Percentiles rank a stretch among this genome's conserved stretches.
Conservation (phyloP, 768 basidiomycete genomes). For the Lactifluus pinguis region DNA sequence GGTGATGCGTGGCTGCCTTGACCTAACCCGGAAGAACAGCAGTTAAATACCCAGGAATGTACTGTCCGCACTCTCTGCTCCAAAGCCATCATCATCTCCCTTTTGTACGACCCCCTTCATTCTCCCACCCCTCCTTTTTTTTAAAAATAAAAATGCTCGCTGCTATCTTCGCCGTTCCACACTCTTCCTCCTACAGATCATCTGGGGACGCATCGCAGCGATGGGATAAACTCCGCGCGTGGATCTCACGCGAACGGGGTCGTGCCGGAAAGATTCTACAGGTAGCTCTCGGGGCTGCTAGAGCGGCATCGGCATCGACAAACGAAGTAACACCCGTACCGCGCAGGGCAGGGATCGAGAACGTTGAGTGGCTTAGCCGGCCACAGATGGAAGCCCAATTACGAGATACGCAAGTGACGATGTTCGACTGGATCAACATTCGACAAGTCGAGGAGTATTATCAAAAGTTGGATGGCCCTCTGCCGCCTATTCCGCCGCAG, state of each 20-base stretch:
- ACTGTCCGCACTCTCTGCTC: background rate
- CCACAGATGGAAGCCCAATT: conserved; percentile 5
- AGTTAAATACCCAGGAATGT: conserved; percentile 10
- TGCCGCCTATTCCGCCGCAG: conserved; percentile 7
- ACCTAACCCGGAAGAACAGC: conserved; percentile 4
- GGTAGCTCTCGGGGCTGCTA: conserved; percentile 10
- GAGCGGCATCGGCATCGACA: conserved; percentile 12
- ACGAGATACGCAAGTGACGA: conserved; percentile 13
- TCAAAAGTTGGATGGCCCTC: conserved; percentile 7
- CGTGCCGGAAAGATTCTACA: conserved; percentile 12
- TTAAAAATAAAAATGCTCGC: conserved; percentile 5
- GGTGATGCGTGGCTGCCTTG: conserved; percentile 13
- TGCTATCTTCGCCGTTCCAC: conserved; percentile 8
- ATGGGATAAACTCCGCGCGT: conserved; percentile 15
- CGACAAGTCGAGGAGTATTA: conserved; percentile 5
- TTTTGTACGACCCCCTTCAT: background rate
- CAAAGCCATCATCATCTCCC: background rate
- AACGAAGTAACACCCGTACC: conserved; percentile 6
- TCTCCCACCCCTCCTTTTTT: background rate
- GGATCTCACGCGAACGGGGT: conserved; percentile 17
- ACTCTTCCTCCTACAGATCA: background rate
- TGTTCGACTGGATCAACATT: conserved; percentile 16
- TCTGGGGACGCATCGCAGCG: conserved; percentile 6
- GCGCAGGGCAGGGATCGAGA: background rate
- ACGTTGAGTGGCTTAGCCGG: conserved; percentile 7